Evolutionary conservation across 2,329 filamentous ascomycete species (phyloP).

Genomic region (Aspergillus sp.): DNA sequence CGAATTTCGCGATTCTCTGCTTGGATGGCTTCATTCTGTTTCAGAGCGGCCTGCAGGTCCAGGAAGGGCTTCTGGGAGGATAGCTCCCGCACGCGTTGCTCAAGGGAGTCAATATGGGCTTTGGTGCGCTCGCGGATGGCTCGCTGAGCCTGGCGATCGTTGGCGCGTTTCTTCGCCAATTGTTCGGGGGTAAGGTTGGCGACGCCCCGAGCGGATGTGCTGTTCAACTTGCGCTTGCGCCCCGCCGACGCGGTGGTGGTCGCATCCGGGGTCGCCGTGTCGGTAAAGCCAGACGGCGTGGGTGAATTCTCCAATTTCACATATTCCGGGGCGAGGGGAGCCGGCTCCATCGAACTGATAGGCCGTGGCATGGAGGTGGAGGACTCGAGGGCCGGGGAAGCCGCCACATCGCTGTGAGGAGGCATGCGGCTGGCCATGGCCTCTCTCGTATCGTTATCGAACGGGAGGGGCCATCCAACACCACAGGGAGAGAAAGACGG

Average conservation of each 20-base stretch:
- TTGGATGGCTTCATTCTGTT: conserved; percentile 74
- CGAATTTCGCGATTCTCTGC: conserved; percentile 79
- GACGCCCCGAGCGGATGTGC: conserved; percentile 65
- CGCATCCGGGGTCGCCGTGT: conserved; percentile 17
- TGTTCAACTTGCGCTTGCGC: conserved; percentile 44
- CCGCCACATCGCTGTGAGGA: conserved; percentile 26
- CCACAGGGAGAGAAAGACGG: conserved; percentile 6
- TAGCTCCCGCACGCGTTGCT: conserved; percentile 71
- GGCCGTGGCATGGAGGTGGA: not conserved
- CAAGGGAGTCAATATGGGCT: conserved; percentile 72
- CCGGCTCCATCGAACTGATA: not conserved
- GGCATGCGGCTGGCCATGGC: conserved; percentile 35
- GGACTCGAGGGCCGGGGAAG: conserved; percentile 22
- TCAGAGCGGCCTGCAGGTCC: conserved; percentile 73
- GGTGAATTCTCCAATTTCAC: conserved; percentile 29
- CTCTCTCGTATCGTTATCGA: conserved; percentile 25
- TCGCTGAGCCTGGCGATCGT: conserved; percentile 84
- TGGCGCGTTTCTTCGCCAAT: conserved; percentile 84
- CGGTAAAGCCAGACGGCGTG: conserved; percentile 24
- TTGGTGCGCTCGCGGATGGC: conserved; percentile 81
- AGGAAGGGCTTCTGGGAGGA: conserved; percentile 79
- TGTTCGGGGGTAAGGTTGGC: conserved; percentile 86
- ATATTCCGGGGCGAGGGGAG: conserved; percentile 8
- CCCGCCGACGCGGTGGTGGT: conserved; percentile 24
- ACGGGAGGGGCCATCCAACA: conserved; percentile 28